Evolutionary conservation across 345 rosid species (phyloP), one percentile per base, ranked within the genome.

Genomic region (Dipteronia dyeriana): DNA sequence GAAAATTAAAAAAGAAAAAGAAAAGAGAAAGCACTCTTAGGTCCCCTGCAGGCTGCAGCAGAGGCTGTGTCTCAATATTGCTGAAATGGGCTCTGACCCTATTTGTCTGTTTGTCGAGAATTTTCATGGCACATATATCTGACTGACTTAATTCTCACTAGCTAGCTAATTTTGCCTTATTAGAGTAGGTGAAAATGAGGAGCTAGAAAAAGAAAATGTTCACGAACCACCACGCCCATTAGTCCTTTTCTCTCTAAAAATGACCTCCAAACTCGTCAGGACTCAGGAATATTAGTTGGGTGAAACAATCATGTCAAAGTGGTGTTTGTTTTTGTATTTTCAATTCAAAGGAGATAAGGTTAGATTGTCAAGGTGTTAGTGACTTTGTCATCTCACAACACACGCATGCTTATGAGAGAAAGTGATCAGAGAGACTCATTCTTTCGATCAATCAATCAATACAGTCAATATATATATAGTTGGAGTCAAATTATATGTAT

Each of bases 91-190:
- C 9, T 64, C 88, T 86, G 89, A 70, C 78, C 62, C 43, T n/a
- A 22, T 59, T 85, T 88, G 88, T 88, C 89, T 81, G 57, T 70
- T 85, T 88, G 89, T 86, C 87, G 75, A 81, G 81, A 75, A 76
- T 84, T 81, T 86, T 51, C 83, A 83, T 72, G 65, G 87, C 89
- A 85, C 60, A 71, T 11, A 81, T 73, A 41, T 53, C 23, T n/a
- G 61, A 70, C 45, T 41, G 57, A 66, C 68, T 67, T 53, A 34
- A 78, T 63, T 75, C 39, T 56, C 54, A 41, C 14, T 45, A 45
- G 49, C 49, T 41, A 41, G 31, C n/a, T n/a, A n/a, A n/a, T n/a
- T 20, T 59, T 9, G 11, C 23, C 25, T 22, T 20, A 19, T 7
- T 14, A 34, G 23, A 51, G 66, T 29, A 41, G 26, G 25, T 39